Evolutionary conservation across 2,329 filamentous ascomycete genomes (phyloP), one percentile per base, ranked within the genome.

Genomic region (Kalmusia sp.): DNA sequence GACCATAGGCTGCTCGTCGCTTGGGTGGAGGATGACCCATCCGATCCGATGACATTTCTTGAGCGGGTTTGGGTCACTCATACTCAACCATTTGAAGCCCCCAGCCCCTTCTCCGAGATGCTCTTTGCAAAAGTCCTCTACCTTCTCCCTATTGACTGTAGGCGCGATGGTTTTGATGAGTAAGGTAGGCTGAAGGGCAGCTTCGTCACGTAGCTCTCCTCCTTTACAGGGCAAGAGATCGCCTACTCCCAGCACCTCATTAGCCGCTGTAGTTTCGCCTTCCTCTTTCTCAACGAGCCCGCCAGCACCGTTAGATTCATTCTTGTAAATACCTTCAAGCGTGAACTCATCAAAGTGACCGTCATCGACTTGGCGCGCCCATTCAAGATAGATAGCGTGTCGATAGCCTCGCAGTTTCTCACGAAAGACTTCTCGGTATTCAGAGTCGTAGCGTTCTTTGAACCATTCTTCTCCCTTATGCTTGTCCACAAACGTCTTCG

Each of bases 391-490:
- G 47, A 87, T 85, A 12, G 85, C 86, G 34, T 88, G 86, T 40
- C 96, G 89, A 70, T 91, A 92, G 40, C 92, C 89, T 73, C 89
- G 89, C 48, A 98, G 79, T 66, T 91, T 89, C 54, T 81, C 79
- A 51, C 89, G 87, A 67, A 97, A 86, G 2, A 84, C 82, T 61
- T 93, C 88, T 47, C 91, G 84, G 49, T 93, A 86, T 62, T 95
- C 91, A 1, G 91, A 85, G 25, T 96, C 88, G 66, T 99, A 99
- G 71, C 92, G 88, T 76, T 99, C 95, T 64, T 89, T 91, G 78
- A 99, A 99, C 95, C 95, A 99, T 71, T 99, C 93, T 73, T 99
- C 95, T 37, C 87, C 87, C 72, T 96, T 96, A 76, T 99, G 95
- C 64, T 92, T 89, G 44, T 89, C 86, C 35, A 99, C 95, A 71